phyloP scores from a whole-genome alignment of 768 basidiomycete genomes.

The Ramaria rubella region DNA sequence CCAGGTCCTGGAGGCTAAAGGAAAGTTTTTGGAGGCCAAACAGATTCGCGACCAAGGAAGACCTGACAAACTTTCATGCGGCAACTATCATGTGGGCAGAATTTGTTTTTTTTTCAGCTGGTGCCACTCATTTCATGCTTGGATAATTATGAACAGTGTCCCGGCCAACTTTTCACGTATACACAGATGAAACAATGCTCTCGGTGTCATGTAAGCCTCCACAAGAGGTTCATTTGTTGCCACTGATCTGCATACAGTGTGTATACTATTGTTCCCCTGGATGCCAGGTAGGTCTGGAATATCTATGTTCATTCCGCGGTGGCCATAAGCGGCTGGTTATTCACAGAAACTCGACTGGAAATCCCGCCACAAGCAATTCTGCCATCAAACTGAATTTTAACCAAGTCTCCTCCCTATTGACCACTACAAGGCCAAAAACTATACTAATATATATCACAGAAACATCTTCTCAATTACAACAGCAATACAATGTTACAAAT shows the following conservation, averaged over 20 bases:
- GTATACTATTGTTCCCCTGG: slow-evolving; percentile 21
- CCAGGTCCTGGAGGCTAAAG: slow-evolving; percentile 29
- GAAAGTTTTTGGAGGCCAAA: slow-evolving; percentile 26
- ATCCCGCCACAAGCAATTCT: slow-evolving; percentile 25
- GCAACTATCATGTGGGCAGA: slow-evolving; percentile 20
- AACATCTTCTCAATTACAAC: too few relatives aligned
- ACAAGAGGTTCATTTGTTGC: neutral
- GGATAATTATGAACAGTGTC: slow-evolving; percentile 21
- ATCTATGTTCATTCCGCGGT: neutral
- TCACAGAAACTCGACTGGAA: slow-evolving; percentile 24
- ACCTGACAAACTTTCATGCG: slow-evolving; percentile 24
- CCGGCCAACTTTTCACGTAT: slow-evolving; percentile 15
- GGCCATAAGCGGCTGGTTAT: neutral
- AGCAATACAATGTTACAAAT: too few relatives aligned
- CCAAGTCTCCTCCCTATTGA: neutral
- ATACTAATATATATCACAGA: neutral
- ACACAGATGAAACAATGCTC: slow-evolving; percentile 21
- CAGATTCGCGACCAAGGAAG: slow-evolving; percentile 23
- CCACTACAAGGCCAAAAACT: neutral
- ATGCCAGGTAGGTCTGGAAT: slow-evolving; percentile 20
- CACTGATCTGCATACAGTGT: slow-evolving; percentile 11
- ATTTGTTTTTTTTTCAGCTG: neutral
- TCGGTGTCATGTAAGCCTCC: slow-evolving; percentile 22
- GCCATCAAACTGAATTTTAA: slow-evolving; percentile 12
- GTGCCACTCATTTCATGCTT: neutral